Conservation (phyloP, 257 asterid genomes). For the Primulina huaijiensis region DNA sequence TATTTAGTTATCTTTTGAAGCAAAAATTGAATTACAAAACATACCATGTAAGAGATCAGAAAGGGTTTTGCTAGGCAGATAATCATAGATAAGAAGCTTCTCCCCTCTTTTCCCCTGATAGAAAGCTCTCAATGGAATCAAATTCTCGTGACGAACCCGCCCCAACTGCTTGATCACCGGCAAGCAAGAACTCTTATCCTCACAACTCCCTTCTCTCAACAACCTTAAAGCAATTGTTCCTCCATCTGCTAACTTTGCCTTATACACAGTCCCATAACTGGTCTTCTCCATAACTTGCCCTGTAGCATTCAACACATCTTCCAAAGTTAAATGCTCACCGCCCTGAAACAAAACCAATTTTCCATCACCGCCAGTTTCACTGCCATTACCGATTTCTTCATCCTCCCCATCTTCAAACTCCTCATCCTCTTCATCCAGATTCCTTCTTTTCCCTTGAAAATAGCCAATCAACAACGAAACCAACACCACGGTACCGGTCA, state of each 20-base stretch:
- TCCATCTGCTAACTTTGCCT: conserved; percentile 92
- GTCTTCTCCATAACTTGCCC: conserved; percentile 98
- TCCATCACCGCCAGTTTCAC: conserved; percentile 60
- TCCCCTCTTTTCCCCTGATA: conserved; percentile 97
- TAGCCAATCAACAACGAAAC: conserved; percentile 84
- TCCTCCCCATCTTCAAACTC: conserved; percentile 67
- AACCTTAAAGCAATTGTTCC: conserved; percentile 90
- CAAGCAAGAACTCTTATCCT: conserved; percentile 63
- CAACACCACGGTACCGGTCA: conserved; percentile 77
- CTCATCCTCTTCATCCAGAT: conserved; percentile 58
- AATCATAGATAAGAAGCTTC: conserved; percentile 91
- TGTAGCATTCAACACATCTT: conserved; percentile 91
- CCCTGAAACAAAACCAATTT: conserved; percentile 87
- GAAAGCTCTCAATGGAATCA: conserved; percentile 92
- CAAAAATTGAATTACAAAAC: conserved; percentile 2
- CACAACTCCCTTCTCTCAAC: conserved; percentile 88
- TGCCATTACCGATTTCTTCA: conserved; percentile 42
- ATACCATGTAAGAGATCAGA: conserved; percentile 88
- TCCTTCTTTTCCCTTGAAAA: conserved; percentile 74
- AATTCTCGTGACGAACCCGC: conserved; percentile 76
- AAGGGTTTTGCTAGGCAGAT: conserved; percentile 68
- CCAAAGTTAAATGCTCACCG: conserved; percentile 84
- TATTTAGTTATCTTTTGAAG: neutral
- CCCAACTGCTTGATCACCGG: conserved; percentile 77
- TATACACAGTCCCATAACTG: conserved; percentile 86